Evolutionary conservation across 176 grass and related monocot species (phyloP), one percentile per base, ranked within the genome.

Genomic region (Avena eriantha): DNA sequence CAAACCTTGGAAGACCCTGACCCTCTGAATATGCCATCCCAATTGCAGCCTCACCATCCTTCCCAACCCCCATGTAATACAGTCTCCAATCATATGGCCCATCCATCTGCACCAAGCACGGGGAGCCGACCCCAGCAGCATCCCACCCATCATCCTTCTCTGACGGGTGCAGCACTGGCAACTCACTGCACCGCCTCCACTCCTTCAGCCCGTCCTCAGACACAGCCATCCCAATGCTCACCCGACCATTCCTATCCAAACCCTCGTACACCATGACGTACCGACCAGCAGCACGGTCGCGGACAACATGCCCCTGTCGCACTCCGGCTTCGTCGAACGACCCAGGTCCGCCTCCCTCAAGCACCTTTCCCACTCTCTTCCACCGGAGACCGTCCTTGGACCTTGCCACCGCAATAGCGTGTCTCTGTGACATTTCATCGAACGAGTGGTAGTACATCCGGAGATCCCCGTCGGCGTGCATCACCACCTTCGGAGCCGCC

Each of bases 361-460:
- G 81, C 70, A 93, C 87, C 85, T 94, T 94, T 21, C 90, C 92
- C 0, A 54, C n/a, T 33, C 88, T 94, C 72, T 67, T 84, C 97
- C 97, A 98, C 65, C 88, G 81, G 69, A 96, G 83, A 10, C 94
- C 96, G 39, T 98, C 96, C 36, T 80, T 83, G 14, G 93, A 98
- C 86, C 96, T 91, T 1, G 96, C 93, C 64, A 98, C 75, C 8
- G 90, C 92, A 2, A 98, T 81, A 1, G 82, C 87, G 15, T 90
- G 77, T 18, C 82, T 53, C 36, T 88, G 79, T 7, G 87, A 86
- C 82, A 77, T 83, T 81, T 82, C 60, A 24, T 98, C 94, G 77
- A 98, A 91, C 16, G 94, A 91, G 73, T 98, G 90, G 46, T 96
- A 98, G 88, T 98, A 98, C 94, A 98, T 98, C 82, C 97, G 86